Conservation (phyloP, 257 asterid species). For the Phtheirospermum japonicum region DNA sequence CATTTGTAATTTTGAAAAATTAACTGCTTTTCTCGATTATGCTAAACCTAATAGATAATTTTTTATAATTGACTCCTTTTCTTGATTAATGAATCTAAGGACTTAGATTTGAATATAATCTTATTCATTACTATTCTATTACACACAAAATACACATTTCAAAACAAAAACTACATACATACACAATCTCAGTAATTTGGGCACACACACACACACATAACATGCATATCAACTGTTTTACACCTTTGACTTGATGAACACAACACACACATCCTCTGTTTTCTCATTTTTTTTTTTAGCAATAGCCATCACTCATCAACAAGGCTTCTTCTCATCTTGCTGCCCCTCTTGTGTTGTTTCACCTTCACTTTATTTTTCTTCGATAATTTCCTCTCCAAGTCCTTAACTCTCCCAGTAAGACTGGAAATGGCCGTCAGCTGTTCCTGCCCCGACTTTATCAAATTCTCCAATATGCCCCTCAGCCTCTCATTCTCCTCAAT, state of each 20-base stretch:
- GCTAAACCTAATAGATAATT: too few species aligned
- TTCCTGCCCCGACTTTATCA: conserved; percentile 54
- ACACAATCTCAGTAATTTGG: background rate
- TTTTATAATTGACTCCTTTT: too few species aligned
- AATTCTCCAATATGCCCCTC: conserved; percentile 58
- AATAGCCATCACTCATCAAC: background rate
- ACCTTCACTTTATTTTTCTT: conserved; percentile 52
- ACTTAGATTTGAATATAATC: too few species aligned
- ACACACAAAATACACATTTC: background rate
- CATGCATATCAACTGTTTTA: too few species aligned
- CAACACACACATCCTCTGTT: too few species aligned
- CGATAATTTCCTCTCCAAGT: conserved; percentile 55
- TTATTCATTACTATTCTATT: background rate
- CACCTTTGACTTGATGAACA: too few species aligned
- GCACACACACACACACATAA: too few species aligned
- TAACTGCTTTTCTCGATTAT: too few species aligned
- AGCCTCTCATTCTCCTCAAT: conserved; percentile 59
- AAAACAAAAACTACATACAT: background rate
- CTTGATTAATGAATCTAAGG: too few species aligned
- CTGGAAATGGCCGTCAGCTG: conserved; percentile 49
- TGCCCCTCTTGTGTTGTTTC: conserved; percentile 20
- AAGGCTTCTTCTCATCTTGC: background rate
- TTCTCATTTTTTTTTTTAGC: too few species aligned
- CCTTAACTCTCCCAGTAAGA: conserved; percentile 56
- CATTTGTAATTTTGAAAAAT: too few species aligned